Evolutionary conservation across 768 basidiomycete species (phyloP), one percentile per base, ranked within the genome.

Genomic region (Tulasnella sp.): DNA sequence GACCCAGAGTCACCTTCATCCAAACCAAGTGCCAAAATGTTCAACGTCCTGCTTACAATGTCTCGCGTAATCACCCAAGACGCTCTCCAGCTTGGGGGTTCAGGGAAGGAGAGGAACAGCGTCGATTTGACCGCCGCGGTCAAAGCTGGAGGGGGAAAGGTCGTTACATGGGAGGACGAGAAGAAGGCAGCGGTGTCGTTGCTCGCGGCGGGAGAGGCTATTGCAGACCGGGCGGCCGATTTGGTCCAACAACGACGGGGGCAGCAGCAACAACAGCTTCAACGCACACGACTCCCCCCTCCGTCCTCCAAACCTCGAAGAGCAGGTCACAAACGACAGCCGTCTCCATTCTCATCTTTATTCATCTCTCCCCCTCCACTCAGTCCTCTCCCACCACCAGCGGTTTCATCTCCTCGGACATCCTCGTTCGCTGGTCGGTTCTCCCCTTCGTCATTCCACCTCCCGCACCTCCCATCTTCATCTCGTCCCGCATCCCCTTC

Each of bases 361-460:
- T 79, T 79, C 73, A 72, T 78, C 64, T 38, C 74, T 37, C 78
- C 78, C 7, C 76, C 76, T 15, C 37, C 78, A 22, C 64, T 39
- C 38, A 40, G 58, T 40, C 37, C 78, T 4, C n/a, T 68, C 38
- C 77, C 39, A 4, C 45, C 82, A 91, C 58, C 88, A 91, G 80
- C 89, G 87, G 80, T 94, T n/a, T 90, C 91, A 19, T 91, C 92
- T 14, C 82, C 82, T 36, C 76, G 71, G 37, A 85, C 74, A 82
- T 82, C 39, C 84, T 88, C 69, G 84, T 84, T 71, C 84, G 90
- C 7, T 82, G 94, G 6, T 91, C 93, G 71, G 90, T 93, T 79
- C 37, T 45, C 38, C 40, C 37, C 52, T 36, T 49, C 49, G 37
- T 77, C 76, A 0, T 40, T 34, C 64, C 45, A 74, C 38, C 71